A percentile compares a stretch with the other conserved stretches of the same genome.
phyloP scores from a whole-genome alignment of 495 filamentous ascomycete species.

The Neurospora sp. region DNA sequence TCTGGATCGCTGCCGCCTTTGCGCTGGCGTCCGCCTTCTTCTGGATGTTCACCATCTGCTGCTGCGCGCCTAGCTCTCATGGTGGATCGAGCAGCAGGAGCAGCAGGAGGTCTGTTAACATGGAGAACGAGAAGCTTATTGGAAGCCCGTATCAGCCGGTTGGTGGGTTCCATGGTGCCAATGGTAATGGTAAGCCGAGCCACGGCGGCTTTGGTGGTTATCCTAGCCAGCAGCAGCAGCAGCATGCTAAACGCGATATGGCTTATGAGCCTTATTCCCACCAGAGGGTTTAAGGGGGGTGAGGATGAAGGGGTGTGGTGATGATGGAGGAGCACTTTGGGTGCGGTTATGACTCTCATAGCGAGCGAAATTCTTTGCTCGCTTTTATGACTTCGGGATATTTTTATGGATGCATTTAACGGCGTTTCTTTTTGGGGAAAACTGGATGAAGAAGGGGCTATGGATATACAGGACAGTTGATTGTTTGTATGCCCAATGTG shows the following conservation, averaged over 20 bases:
- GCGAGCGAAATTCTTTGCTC: neutral
- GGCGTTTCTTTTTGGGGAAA: neutral
- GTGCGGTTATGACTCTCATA: neutral
- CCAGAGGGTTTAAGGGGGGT: conserved; percentile 23
- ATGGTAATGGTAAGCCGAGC: conserved; percentile 22
- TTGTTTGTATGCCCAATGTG: neutral
- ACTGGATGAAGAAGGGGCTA: neutral
- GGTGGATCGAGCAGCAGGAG: conserved; percentile 16
- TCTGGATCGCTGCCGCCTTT: conserved; percentile 75
- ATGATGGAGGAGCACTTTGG: neutral
- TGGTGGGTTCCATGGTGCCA: conserved; percentile 23
- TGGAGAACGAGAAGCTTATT: conserved; percentile 37
- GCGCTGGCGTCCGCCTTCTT: conserved; percentile 62
- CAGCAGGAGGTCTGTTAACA: conserved; percentile 1
- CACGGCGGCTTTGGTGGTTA: neutral
- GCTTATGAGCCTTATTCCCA: conserved; percentile 49
- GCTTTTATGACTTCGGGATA: neutral
- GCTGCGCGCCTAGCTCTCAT: conserved; percentile 48
- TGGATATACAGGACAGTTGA: neutral
- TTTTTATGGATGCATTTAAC: neutral
- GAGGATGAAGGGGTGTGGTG: neutral
- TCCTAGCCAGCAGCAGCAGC: conserved; percentile 14
- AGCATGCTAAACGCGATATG: conserved; percentile 18
- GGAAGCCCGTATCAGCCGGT: conserved; percentile 35
- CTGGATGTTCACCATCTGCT: conserved; percentile 88